Conservation (phyloP, 164 flowering plant species). For the Litsea cubeba region DNA sequence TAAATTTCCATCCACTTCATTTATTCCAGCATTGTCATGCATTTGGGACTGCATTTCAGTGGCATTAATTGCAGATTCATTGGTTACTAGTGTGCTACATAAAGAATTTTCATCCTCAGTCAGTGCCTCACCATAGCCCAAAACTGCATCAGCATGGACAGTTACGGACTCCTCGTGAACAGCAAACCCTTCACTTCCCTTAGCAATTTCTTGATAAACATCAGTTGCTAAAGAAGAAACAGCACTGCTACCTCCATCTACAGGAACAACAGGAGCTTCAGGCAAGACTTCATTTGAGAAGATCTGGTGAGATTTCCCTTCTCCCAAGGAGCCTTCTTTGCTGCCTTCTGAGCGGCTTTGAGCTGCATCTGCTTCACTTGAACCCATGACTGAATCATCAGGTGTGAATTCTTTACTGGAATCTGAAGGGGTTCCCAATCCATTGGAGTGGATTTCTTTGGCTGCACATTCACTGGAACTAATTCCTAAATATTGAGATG, state of each 20-base stretch:
- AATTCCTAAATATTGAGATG: not conserved
- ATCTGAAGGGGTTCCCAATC: slow-evolving; percentile 9
- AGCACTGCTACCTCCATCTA: slow-evolving; percentile 1
- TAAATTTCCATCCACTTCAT: slow-evolving; percentile 9
- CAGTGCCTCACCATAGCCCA: slow-evolving; percentile 1
- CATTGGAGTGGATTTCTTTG: not conserved
- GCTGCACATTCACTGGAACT: not conserved
- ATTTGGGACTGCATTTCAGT: not conserved
- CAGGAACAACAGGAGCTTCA: not conserved
- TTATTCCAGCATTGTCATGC: not conserved
- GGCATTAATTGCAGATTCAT: slow-evolving; percentile 13
- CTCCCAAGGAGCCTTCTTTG: slow-evolving; percentile 11
- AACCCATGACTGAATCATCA: slow-evolving; percentile 3
- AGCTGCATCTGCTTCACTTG: slow-evolving; percentile 5
- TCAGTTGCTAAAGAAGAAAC: slow-evolving; percentile 13
- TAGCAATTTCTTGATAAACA: slow-evolving; percentile 1
- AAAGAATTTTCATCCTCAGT: slow-evolving; percentile 2
- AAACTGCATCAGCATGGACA: slow-evolving; percentile 12
- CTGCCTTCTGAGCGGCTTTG: not conserved
- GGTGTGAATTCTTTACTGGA: not conserved
- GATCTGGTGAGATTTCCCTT: slow-evolving; percentile 5
- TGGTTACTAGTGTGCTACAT: not conserved
- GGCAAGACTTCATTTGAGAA: not conserved
- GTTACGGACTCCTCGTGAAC: slow-evolving; percentile 6
- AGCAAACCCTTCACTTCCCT: slow-evolving; percentile 4